These are phyloP conservation scores for Coniochaeta sp. DNA, from an alignment of 2,329 filamentous ascomycete genomes.

Conservation along the genomic window DNA sequence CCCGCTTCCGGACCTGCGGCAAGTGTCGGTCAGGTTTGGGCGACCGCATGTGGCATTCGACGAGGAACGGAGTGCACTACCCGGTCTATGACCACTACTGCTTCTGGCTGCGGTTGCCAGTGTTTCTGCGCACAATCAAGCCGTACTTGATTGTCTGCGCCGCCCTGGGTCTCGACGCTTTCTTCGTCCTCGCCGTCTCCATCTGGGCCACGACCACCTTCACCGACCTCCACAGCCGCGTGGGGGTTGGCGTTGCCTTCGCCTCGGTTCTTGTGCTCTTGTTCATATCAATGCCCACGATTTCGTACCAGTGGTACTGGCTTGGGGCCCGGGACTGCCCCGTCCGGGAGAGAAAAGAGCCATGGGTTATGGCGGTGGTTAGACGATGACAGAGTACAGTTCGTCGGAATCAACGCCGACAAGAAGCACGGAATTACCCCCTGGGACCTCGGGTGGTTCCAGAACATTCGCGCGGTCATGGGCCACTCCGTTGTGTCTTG, in stretches of 20 bases:
- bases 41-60: too few species aligned
- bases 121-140: neutral
- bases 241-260: neutral
- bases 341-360: too few species aligned
- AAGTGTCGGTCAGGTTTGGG: too few species aligned
- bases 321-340: too few species aligned
- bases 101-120: neutral
- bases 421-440: neutral
- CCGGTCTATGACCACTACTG: neutral
- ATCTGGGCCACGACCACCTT: neutral
- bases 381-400: neutral
- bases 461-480: neutral
- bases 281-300: too few species aligned
- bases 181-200: neutral
- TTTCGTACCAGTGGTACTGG: too few species aligned
- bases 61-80: too few species aligned
- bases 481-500: neutral
- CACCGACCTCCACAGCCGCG: neutral
- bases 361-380: neutral
- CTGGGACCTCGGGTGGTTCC: neutral
- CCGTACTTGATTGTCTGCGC: neutral
- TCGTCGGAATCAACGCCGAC: neutral
- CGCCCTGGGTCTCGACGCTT: neutral
- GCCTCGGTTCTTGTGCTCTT: neutral
- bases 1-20: too few species aligned